These are phyloP conservation scores for Quercus engelmannii DNA, from an alignment of 306 rosid species.

Conservation along the genomic window DNA sequence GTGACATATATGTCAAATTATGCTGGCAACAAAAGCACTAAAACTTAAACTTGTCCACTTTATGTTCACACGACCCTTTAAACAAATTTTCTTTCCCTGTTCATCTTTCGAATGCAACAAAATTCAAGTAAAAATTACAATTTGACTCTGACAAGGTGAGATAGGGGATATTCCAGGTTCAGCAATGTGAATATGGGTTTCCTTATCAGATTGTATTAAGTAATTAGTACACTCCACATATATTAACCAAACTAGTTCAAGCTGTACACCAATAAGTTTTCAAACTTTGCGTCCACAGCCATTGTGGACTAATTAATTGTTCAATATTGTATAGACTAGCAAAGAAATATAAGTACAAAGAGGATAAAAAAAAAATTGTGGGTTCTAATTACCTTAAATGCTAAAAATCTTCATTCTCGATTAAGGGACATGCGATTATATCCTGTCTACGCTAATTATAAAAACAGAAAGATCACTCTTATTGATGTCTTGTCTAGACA, in stretches of 20 bases:
- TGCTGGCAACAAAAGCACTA: neutral
- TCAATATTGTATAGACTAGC: neutral
- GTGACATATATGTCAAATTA: neutral
- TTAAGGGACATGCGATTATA: too few relatives aligned
- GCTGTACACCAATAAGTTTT: too few relatives aligned
- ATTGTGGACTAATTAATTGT: neutral
- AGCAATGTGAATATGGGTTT: neutral
- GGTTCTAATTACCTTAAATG: too few relatives aligned
- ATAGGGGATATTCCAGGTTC: too few relatives aligned
- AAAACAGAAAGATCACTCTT: too few relatives aligned
- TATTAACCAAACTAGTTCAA: neutral
- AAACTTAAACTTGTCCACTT: neutral
- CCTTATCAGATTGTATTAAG: neutral
- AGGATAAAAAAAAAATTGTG: too few relatives aligned
- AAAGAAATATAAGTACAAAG: neutral
- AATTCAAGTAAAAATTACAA: neutral
- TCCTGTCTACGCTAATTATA: too few relatives aligned
- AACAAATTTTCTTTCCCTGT: neutral
- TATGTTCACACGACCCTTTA: neutral
- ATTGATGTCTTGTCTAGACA: too few relatives aligned
- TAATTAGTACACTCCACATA: neutral
- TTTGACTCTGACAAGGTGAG: neutral
- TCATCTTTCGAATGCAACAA: neutral
- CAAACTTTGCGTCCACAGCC: too few relatives aligned
- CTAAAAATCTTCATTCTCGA: too few relatives aligned